phyloP scores from a whole-genome alignment of 805 yeast species.

The Cyberlindnera bimundalis region DNA sequence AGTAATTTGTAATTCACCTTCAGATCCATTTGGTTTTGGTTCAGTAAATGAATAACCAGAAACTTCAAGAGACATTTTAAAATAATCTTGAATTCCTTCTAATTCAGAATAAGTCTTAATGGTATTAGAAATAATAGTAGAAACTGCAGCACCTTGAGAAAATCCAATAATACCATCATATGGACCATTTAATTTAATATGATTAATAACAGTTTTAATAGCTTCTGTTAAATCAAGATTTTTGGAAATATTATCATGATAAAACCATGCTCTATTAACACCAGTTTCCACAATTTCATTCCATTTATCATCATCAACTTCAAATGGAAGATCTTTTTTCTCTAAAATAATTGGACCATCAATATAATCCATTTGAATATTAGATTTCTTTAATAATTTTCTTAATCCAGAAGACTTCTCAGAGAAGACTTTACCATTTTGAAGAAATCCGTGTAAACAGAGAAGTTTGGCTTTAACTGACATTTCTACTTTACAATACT shows the following conservation, averaged over 20 bases:
- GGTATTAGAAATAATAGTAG: slow-evolving; percentile 62
- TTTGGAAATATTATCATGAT: slow-evolving; percentile 43
- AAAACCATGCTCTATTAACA: slow-evolving; percentile 73
- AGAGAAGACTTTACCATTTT: slow-evolving; percentile 78
- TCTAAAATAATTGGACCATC: slow-evolving; percentile 72
- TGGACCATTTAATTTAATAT: slow-evolving; percentile 67
- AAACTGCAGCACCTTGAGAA: slow-evolving; percentile 91
- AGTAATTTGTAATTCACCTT: slow-evolving; percentile 35
- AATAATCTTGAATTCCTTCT: slow-evolving; percentile 28
- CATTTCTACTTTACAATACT: slow-evolving; percentile 23
- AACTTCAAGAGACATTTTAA: slow-evolving; percentile 74
- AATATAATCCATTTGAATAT: slow-evolving; percentile 69
- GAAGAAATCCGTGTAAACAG: slow-evolving; percentile 91
- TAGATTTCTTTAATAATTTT: slow-evolving; percentile 61
- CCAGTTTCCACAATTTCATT: slow-evolving; percentile 43
- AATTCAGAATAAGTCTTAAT: slow-evolving; percentile 31
- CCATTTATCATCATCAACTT: slow-evolving; percentile 52
- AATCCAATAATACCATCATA: slow-evolving; percentile 88
- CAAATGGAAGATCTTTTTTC: slow-evolving; percentile 72
- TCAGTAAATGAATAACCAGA: slow-evolving; percentile 60
- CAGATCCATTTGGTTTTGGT: slow-evolving; percentile 32
- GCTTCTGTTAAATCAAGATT: slow-evolving; percentile 52
- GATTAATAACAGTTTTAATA: slow-evolving; percentile 43
- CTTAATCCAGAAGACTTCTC: slow-evolving; percentile 88
- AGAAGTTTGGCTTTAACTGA: slow-evolving; percentile 47